Conservation (phyloP, 208 protist species). For the Wallacemonas rigidus region DNA sequence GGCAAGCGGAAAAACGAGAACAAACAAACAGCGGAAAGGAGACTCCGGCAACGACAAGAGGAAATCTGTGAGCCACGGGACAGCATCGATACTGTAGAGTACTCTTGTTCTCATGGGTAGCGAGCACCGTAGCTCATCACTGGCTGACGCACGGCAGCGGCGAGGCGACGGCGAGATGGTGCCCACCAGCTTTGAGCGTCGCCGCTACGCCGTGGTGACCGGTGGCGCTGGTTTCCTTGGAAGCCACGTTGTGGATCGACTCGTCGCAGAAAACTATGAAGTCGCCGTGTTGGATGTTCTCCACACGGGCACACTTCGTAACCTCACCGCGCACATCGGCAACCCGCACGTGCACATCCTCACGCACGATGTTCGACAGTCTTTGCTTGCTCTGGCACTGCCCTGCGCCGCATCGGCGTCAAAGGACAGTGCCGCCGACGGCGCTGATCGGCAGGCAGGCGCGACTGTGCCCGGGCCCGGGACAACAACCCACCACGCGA, state of each 20-base stretch:
- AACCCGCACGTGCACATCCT: slow-evolving; percentile 86
- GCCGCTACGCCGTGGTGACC: slow-evolving; percentile 74
- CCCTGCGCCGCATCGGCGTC: neutral
- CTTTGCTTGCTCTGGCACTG: slow-evolving; percentile 7
- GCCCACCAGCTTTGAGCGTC: neutral
- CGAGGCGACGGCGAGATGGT: neutral
- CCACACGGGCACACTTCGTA: slow-evolving; percentile 80
- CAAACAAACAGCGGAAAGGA: too few species aligned
- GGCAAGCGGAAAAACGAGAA: too few species aligned
- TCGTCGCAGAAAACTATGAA: slow-evolving; percentile 70
- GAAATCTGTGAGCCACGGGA: too few species aligned
- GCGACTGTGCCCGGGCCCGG: neutral
- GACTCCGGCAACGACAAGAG: too few species aligned
- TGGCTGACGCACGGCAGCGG: neutral
- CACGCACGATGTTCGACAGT: slow-evolving; percentile 81
- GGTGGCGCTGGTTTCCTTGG: slow-evolving; percentile 96
- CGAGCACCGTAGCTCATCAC: neutral
- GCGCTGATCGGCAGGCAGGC: slow-evolving; percentile 1
- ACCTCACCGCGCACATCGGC: slow-evolving; percentile 65
- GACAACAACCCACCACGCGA: too few species aligned
- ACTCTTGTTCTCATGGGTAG: too few species aligned
- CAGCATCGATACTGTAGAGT: too few species aligned
- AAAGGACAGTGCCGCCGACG: slow-evolving; percentile 1
- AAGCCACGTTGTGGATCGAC: slow-evolving; percentile 87
- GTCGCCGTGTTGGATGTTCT: slow-evolving; percentile 94